Percentiles rank a stretch among this genome's conserved stretches.
Conservation (phyloP, 768 basidiomycete genomes). For the Candolleomyces eurysporus region DNA sequence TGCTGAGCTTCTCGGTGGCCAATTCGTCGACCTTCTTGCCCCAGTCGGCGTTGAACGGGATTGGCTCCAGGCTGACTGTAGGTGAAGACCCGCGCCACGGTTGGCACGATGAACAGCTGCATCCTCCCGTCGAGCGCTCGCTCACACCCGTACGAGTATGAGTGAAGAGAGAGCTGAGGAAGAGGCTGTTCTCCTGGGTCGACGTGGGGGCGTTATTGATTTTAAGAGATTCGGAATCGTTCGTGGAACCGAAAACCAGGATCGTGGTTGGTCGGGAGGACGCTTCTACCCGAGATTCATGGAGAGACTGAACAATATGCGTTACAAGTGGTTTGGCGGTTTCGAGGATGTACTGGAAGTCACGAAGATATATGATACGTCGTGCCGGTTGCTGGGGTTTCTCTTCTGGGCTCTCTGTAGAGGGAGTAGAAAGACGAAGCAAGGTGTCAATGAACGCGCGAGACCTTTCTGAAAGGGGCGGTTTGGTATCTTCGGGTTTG, state of each 20-base stretch:
- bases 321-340: slow-evolving; percentile 5
- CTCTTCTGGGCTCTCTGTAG: neutral
- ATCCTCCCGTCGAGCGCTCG: neutral
- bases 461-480: neutral
- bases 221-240: neutral
- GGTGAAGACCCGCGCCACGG: neutral
- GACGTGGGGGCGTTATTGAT: neutral
- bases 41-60: neutral
- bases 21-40: neutral
- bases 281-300: neutral
- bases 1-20: neutral
- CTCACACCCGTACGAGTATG: neutral
- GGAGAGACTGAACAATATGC: slow-evolving; percentile 4
- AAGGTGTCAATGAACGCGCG: neutral
- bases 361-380: slow-evolving; percentile 10
- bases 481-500: neutral
- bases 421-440: neutral
- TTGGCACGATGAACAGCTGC: neutral
- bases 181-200: neutral
- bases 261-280: neutral
- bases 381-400: neutral
- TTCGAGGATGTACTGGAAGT: slow-evolving; percentile 7
- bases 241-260: neutral
- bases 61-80: neutral
- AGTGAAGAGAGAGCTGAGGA: neutral